phyloP scores from a whole-genome alignment of 2,329 filamentous ascomycete genomes.

The Epichloe bromicola region DNA sequence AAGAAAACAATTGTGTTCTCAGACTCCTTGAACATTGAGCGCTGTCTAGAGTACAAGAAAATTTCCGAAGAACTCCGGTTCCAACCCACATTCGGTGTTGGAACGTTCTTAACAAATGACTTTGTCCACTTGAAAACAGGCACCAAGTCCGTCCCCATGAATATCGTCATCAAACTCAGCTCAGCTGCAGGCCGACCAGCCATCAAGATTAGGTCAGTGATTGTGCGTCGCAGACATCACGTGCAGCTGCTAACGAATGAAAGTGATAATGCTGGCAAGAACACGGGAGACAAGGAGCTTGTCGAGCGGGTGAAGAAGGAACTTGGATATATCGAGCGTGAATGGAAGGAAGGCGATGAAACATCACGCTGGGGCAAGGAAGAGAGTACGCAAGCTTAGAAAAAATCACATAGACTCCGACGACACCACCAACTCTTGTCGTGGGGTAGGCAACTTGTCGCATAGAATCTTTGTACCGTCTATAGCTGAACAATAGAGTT shows the following conservation, averaged over 20 bases:
- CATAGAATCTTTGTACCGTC: background rate
- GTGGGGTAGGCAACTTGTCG: background rate
- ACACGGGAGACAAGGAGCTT: conserved; percentile 72
- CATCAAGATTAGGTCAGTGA: conserved; percentile 63
- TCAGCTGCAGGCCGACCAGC: conserved; percentile 70
- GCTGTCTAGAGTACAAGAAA: conserved; percentile 80
- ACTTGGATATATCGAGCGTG: conserved; percentile 74
- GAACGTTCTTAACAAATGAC: conserved; percentile 93
- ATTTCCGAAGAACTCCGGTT: conserved; percentile 71
- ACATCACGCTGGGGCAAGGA: conserved; percentile 63
- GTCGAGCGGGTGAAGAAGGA: conserved; percentile 74
- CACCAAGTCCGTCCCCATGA: conserved; percentile 78
- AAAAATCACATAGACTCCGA: background rate
- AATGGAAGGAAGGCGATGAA: conserved; percentile 77
- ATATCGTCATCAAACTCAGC: conserved; percentile 96
- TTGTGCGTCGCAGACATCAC: background rate
- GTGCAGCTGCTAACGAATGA: conserved; percentile 8
- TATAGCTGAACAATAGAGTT: background rate
- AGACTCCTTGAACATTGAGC: conserved; percentile 83
- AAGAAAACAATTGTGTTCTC: conserved; percentile 91
- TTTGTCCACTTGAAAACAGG: conserved; percentile 60
- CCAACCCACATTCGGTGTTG: conserved; percentile 80
- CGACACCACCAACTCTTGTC: background rate
- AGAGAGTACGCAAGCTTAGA: conserved; percentile 12
- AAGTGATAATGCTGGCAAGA: conserved; percentile 78